These are phyloP conservation scores for Lotus japonicus DNA, from an alignment of 306 rosid species.

Conservation along the genomic window DNA sequence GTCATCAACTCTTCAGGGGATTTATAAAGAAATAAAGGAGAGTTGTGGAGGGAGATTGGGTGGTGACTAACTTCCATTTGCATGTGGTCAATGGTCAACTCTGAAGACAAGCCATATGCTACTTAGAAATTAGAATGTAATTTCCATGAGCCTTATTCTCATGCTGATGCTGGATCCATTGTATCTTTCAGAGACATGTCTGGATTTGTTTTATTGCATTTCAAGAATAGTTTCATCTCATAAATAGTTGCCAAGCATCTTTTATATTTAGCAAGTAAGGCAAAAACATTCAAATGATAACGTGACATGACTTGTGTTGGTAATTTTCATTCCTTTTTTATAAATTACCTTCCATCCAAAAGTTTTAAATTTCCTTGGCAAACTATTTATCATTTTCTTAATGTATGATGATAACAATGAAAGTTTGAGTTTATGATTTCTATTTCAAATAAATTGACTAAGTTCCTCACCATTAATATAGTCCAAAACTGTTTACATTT, in stretches of 20 bases:
- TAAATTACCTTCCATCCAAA: too few species aligned
- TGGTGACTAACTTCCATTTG: constrained; percentile 19
- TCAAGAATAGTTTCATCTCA: not conserved
- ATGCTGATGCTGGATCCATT: constrained; percentile 21
- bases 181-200: constrained; percentile 5
- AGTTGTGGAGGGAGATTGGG: not conserved
- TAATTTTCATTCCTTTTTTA: too few species aligned
- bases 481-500: too few species aligned
- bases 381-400: too few species aligned
- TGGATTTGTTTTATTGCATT: constrained; percentile 5
- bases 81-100: constrained; percentile 17
- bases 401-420: too few species aligned
- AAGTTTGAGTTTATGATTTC: too few species aligned
- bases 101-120: constrained; percentile 10
- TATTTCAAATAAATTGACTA: too few species aligned
- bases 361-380: too few species aligned
- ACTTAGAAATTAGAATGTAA: constrained; percentile 22
- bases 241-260: not conserved
- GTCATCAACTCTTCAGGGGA: not conserved
- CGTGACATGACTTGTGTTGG: not conserved
- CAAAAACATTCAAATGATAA: not conserved
- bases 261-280: not conserved
- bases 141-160: constrained; percentile 8
- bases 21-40: constrained; percentile 7
- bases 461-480: too few species aligned